phyloP scores from a whole-genome alignment of 495 filamentous ascomycete genomes.

The Aspergillus bridgeri region DNA sequence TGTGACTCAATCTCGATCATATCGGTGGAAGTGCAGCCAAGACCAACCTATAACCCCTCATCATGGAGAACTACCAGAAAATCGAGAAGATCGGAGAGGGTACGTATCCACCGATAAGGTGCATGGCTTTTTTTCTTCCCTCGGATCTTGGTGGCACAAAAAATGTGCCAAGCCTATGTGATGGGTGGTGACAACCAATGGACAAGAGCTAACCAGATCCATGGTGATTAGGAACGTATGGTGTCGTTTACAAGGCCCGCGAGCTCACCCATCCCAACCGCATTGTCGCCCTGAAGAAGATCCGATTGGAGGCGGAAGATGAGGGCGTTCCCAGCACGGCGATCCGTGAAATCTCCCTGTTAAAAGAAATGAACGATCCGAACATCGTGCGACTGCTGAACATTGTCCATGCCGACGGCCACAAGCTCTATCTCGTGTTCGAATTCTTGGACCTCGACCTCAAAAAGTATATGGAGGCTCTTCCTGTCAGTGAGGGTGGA shows the following conservation, averaged over 20 bases:
- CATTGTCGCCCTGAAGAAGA: constrained; percentile 96
- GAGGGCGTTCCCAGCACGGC: constrained; percentile 96
- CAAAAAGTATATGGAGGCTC: constrained; percentile 98
- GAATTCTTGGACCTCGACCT: constrained; percentile 92
- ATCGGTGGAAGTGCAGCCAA: background rate
- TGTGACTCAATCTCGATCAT: background rate
- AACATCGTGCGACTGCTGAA: constrained; percentile 91
- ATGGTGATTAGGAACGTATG: constrained; percentile 68
- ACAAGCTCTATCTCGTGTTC: constrained; percentile 93
- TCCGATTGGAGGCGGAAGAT: constrained; percentile 94
- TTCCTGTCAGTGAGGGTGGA: constrained; percentile 86
- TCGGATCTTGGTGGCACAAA: background rate
- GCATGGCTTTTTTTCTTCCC: constrained; percentile 5
- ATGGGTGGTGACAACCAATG: background rate
- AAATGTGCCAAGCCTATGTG: background rate
- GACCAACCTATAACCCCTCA: constrained; percentile 1
- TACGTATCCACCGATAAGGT: constrained; percentile 32
- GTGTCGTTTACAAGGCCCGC: constrained; percentile 88
- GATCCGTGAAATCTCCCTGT: constrained; percentile 91
- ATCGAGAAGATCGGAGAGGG: constrained; percentile 99
- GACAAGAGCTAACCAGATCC: background rate
- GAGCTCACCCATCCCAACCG: constrained; percentile 73
- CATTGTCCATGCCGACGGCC: constrained; percentile 94
- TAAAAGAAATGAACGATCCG: constrained; percentile 96
- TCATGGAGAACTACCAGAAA: constrained; percentile 99